phyloP scores from a whole-genome alignment of 306 rosid species.

The Cucurbita moschata region DNA sequence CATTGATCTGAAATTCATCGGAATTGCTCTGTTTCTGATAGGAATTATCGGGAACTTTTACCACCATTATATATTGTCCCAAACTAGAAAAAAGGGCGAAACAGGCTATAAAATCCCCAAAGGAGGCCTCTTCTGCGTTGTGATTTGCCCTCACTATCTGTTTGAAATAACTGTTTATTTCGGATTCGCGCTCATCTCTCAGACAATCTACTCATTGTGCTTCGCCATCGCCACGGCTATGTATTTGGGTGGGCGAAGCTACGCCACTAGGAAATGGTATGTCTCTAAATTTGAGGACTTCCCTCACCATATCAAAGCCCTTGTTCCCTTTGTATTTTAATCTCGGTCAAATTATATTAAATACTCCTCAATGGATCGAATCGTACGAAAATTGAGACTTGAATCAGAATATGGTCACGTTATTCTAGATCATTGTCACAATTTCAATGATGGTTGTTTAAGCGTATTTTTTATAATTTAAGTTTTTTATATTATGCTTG shows the following conservation, averaged over 20 bases:
- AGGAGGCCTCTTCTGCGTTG: constrained; percentile 58
- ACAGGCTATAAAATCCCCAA: constrained; percentile 61
- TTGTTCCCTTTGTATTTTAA: constrained; percentile 47
- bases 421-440: too few species aligned
- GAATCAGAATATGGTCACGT: too few species aligned
- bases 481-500: too few species aligned
- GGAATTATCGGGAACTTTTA: constrained; percentile 70
- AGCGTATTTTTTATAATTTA: too few species aligned
- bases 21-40: constrained; percentile 31
- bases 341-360: too few species aligned
- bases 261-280: constrained; percentile 60
- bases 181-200: constrained; percentile 61
- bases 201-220: constrained; percentile 32
- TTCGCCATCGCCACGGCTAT: constrained; percentile 31
- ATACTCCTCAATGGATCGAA: too few species aligned
- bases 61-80: constrained; percentile 61
- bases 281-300: constrained; percentile 63
- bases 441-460: too few species aligned
- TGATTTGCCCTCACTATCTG: constrained; percentile 70
- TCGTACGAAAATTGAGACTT: too few species aligned
- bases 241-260: constrained; percentile 62
- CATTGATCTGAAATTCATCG: constrained; percentile 31
- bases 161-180: constrained; percentile 49
- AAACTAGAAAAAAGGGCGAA: constrained; percentile 40
- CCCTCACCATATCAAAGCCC: constrained; percentile 46